A percentile compares a stretch with the other conserved stretches of the same genome.
These are phyloP conservation scores for Hirsutella rhossiliensis DNA, from an alignment of 2,329 filamentous ascomycete species.

Conservation along the genomic window DNA sequence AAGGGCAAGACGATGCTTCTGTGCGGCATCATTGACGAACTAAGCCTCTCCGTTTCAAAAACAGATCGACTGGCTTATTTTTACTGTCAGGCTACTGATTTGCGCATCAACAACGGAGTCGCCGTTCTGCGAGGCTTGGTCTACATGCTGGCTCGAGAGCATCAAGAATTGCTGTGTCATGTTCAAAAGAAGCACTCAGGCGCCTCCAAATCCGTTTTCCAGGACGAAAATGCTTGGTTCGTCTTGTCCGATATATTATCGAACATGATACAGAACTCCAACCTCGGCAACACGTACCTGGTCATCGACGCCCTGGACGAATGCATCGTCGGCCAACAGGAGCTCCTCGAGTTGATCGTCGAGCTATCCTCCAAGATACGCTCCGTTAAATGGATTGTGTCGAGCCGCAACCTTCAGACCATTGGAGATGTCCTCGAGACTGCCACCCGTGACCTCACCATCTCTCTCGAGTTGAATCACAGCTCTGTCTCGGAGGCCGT, in stretches of 20 bases:
- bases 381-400: constrained; percentile 27
- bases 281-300: constrained; percentile 15
- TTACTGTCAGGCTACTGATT: constrained; percentile 30
- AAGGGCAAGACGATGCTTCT: constrained; percentile 27
- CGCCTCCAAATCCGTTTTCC: constrained; percentile 22
- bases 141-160: constrained; percentile 22
- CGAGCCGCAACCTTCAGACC: constrained; percentile 27
- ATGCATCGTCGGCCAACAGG: constrained; percentile 13
- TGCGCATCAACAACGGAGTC: constrained; percentile 21
- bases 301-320: constrained; percentile 37
- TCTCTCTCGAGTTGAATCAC: no score
- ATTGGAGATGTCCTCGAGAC: constrained; percentile 22
- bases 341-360: constrained; percentile 24
- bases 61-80: constrained; percentile 14
- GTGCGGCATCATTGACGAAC: constrained; percentile 15
- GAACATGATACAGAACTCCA: constrained; percentile 23
- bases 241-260: constrained; percentile 24
- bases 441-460: no score
- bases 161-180: constrained; percentile 19
- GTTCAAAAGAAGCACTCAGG: constrained; percentile 20
- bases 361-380: constrained; percentile 7
- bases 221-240: constrained; percentile 23
- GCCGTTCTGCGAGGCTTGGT: constrained; percentile 31
- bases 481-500: no score
- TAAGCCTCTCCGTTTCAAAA: constrained; percentile 14